phyloP scores from a whole-genome alignment of 306 rosid species.

The Prinsepia uniflora region DNA sequence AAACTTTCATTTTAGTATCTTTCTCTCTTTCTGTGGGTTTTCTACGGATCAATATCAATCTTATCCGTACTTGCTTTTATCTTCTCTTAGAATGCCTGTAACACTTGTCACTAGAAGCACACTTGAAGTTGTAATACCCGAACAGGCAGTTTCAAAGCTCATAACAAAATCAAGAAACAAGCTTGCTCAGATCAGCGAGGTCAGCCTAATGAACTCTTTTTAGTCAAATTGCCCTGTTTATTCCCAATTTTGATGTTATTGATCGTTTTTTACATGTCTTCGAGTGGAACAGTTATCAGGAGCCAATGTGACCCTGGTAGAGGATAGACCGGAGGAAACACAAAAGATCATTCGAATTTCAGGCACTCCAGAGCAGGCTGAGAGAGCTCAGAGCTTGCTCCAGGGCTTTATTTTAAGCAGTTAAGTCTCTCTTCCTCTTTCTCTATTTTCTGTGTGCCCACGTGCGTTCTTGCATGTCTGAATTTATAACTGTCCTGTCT shows the following conservation, averaged over 20 bases:
- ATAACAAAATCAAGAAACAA: slow-evolving; percentile 81
- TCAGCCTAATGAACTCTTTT: slow-evolving; percentile 31
- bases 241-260: slow-evolving; percentile 2
- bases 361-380: slow-evolving; percentile 94
- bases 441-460: background rate
- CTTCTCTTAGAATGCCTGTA: slow-evolving; percentile 55
- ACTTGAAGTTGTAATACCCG: slow-evolving; percentile 93
- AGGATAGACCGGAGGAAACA: slow-evolving; percentile 70
- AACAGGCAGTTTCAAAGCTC: slow-evolving; percentile 85
- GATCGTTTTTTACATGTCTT: slow-evolving; percentile 21
- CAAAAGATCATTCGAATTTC: slow-evolving; percentile 86
- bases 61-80: background rate
- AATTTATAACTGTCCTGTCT: background rate
- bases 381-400: slow-evolving; percentile 96
- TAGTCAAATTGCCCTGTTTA: slow-evolving; percentile 10
- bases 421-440: slow-evolving; percentile 36
- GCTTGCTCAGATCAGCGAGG: slow-evolving; percentile 97
- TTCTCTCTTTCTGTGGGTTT: background rate
- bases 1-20: background rate
- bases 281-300: slow-evolving; percentile 71
- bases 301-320: slow-evolving; percentile 83
- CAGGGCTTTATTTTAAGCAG: slow-evolving; percentile 97
- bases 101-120: slow-evolving; percentile 94
- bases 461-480: background rate
- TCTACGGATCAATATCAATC: background rate